Evolutionary conservation across 768 basidiomycete genomes (phyloP).

Genomic region (Tricholoma bakamatsutake): DNA sequence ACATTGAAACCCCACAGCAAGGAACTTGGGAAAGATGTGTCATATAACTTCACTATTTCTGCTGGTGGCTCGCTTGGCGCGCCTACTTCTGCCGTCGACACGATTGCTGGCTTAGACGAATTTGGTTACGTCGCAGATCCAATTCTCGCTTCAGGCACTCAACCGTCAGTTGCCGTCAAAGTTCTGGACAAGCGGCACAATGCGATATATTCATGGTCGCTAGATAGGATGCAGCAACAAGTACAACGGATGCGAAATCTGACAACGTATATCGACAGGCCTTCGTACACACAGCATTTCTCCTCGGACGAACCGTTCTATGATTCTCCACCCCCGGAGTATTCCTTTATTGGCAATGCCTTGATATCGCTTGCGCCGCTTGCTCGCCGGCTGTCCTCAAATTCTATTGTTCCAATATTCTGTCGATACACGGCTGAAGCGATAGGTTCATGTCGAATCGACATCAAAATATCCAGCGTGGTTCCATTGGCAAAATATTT

Average conservation of each 20-base stretch:
- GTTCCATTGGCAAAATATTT: slow-evolving; percentile 53
- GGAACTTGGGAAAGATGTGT: slow-evolving; percentile 80
- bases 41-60: slow-evolving; percentile 91
- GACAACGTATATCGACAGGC: slow-evolving; percentile 84
- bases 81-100: slow-evolving; percentile 79
- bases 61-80: slow-evolving; percentile 74
- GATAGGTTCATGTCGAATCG: slow-evolving; percentile 88
- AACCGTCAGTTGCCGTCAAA: slow-evolving; percentile 85
- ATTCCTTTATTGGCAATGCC: slow-evolving; percentile 90
- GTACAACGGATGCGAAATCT: slow-evolving; percentile 91
- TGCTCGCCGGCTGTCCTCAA: slow-evolving; percentile 66
- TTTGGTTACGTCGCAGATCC: slow-evolving; percentile 93
- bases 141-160: slow-evolving; percentile 61
- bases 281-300: slow-evolving; percentile 92
- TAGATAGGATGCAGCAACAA: slow-evolving; percentile 84
- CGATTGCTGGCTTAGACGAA: slow-evolving; percentile 81
- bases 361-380: slow-evolving; percentile 78
- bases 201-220: slow-evolving; percentile 88
- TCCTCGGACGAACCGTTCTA: slow-evolving; percentile 92
- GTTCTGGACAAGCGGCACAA: slow-evolving; percentile 85
- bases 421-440: slow-evolving; percentile 94
- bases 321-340: slow-evolving; percentile 79
- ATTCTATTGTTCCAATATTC: slow-evolving; percentile 81
- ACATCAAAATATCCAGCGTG: slow-evolving; percentile 75
- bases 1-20: slow-evolving; percentile 42